Evolutionary conservation across 2,329 filamentous ascomycete genomes (phyloP).

Genomic region (Penicillium thymicola): DNA sequence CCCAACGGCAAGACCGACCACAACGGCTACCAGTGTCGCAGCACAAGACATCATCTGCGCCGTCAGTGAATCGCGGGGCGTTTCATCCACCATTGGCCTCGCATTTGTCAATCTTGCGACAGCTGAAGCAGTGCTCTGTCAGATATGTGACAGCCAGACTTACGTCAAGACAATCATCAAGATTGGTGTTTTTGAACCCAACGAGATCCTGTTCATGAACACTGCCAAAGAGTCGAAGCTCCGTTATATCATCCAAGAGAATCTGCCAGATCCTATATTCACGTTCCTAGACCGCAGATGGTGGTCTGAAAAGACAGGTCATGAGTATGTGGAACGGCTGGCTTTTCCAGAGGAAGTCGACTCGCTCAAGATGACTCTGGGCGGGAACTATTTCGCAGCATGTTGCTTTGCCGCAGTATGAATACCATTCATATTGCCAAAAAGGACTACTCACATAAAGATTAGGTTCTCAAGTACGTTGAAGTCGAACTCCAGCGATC

Average conservation of each 20-base stretch:
- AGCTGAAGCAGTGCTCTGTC: constrained; percentile 78
- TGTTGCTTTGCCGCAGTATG: constrained; percentile 82
- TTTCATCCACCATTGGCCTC: constrained; percentile 78
- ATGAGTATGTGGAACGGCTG: constrained; percentile 75
- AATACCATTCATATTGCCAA: background rate
- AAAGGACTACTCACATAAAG: constrained; percentile 13
- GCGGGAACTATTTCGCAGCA: constrained; percentile 81
- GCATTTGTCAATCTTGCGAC: constrained; percentile 85
- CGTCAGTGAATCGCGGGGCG: constrained; percentile 79
- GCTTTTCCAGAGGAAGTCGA: constrained; percentile 78
- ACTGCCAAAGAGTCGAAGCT: constrained; percentile 74
- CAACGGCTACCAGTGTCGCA: constrained; percentile 55
- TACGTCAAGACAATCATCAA: constrained; percentile 88
- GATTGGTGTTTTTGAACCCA: constrained; percentile 74
- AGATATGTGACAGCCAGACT: constrained; percentile 90
- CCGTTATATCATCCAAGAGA: constrained; percentile 69
- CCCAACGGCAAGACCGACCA: constrained; percentile 52
- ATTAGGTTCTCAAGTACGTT: constrained; percentile 74
- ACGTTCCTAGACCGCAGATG: constrained; percentile 69
- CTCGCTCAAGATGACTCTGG: constrained; percentile 72
- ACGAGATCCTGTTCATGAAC: constrained; percentile 72
- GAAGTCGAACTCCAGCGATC: constrained; percentile 65
- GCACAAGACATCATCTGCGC: constrained; percentile 80
- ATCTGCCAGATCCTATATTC: constrained; percentile 61
- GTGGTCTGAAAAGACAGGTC: constrained; percentile 75